phyloP scores from a whole-genome alignment of 139 green algal genomes.

The Chlamydomonas applanata region DNA sequence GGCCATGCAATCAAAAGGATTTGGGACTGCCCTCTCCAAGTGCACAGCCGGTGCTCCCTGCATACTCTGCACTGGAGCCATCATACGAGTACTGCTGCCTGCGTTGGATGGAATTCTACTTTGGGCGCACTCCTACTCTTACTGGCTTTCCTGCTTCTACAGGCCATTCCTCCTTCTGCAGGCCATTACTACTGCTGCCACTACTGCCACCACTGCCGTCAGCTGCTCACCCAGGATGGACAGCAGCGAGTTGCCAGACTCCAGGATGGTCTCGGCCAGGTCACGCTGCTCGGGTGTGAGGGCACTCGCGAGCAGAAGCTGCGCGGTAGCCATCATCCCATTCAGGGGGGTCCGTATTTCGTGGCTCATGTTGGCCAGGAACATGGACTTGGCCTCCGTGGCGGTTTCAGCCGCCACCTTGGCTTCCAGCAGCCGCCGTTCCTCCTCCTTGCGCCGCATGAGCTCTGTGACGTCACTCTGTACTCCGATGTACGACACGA shows the following conservation, averaged over 20 bases:
- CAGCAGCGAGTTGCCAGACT: conserved; percentile 22
- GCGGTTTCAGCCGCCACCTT: conserved; percentile 11
- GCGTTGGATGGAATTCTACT: no score
- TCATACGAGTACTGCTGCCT: no score
- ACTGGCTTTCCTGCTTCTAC: no score
- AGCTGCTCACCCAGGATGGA: conserved; percentile 12
- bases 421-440: conserved; percentile 42
- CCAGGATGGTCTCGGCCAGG: conserved; percentile 76
- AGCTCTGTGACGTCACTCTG: conserved; percentile 85
- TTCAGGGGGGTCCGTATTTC: conserved; percentile 95
- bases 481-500: conserved; percentile 84
- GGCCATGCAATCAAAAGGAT: no score
- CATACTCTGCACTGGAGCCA: no score
- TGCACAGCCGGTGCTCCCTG: no score
- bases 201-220: background rate
- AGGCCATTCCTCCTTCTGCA: no score
- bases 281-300: conserved; percentile 76
- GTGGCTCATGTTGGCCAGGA: conserved; percentile 92
- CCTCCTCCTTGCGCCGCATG: conserved; percentile 53
- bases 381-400: conserved; percentile 84
- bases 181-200: no score
- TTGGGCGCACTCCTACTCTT: no score
- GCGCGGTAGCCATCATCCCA: conserved; percentile 87
- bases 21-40: no score
- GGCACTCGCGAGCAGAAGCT: conserved; percentile 70